phyloP scores from a whole-genome alignment of 2,329 filamentous ascomycete species.

The Penicillium sp. region DNA sequence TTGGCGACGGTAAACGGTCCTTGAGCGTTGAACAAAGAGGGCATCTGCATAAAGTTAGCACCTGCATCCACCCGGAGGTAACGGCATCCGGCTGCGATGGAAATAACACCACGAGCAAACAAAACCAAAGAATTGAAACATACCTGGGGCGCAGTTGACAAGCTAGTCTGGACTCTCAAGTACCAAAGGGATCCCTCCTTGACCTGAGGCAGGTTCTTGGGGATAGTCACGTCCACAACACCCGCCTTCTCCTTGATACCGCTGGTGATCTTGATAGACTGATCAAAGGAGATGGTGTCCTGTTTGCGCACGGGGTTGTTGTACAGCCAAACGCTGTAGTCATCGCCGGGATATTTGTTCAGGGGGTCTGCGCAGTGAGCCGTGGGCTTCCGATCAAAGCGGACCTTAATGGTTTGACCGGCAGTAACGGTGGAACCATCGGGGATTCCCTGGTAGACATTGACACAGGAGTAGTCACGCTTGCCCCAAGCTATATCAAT shows the following conservation, averaged over 20 bases:
- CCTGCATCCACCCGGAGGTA: neutral
- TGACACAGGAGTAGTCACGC: slow-evolving; percentile 35
- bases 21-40: slow-evolving; percentile 28
- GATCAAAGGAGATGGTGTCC: slow-evolving; percentile 24
- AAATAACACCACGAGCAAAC: neutral
- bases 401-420: slow-evolving; percentile 26
- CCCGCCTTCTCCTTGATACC: slow-evolving; percentile 21
- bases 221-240: slow-evolving; percentile 26
- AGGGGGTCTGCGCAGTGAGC: slow-evolving; percentile 26
- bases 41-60: slow-evolving; percentile 24
- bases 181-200: slow-evolving; percentile 32
- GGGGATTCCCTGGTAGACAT: slow-evolving; percentile 35
- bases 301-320: slow-evolving; percentile 31
- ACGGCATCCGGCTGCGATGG: neutral
- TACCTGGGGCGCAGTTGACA: slow-evolving; percentile 32
- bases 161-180: slow-evolving; percentile 24
- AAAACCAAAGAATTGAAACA: neutral
- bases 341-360: slow-evolving; percentile 19
- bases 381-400: slow-evolving; percentile 30
- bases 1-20: slow-evolving; percentile 28
- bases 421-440: slow-evolving; percentile 31
- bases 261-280: slow-evolving; percentile 20
- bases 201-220: slow-evolving; percentile 26
- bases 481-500: slow-evolving; percentile 33
- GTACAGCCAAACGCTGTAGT: slow-evolving; percentile 32